phyloP scores from a whole-genome alignment of 805 yeast species.

The Candida endomychidarum region DNA sequence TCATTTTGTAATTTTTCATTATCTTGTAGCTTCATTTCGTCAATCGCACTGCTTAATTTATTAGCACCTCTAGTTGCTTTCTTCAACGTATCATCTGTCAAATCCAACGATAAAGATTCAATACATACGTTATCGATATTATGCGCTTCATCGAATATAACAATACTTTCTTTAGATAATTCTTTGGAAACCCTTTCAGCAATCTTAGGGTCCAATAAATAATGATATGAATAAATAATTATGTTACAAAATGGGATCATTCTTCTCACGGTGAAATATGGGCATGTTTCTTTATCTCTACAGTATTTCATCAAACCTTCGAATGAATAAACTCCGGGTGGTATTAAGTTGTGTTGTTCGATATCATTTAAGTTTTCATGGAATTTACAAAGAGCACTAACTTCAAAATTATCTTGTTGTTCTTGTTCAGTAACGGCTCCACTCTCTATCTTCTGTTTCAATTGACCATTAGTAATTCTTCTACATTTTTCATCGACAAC shows the following conservation, averaged over 20 bases:
- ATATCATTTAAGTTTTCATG: slow-evolving; percentile 87
- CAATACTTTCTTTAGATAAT: slow-evolving; percentile 86
- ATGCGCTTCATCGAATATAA: slow-evolving; percentile 98
- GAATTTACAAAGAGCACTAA: slow-evolving; percentile 62
- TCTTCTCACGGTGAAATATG: slow-evolving; percentile 95
- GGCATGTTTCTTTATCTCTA: slow-evolving; percentile 79
- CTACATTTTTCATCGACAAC: slow-evolving; percentile 97
- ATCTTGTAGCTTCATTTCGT: slow-evolving; percentile 78
- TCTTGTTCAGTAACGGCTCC: slow-evolving; percentile 52
- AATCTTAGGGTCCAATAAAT: slow-evolving; percentile 93
- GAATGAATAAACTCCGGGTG: slow-evolving; percentile 92
- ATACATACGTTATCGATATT: slow-evolving; percentile 98
- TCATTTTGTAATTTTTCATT: slow-evolving; percentile 84
- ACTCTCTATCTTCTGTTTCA: slow-evolving; percentile 61
- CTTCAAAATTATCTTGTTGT: slow-evolving; percentile 42
- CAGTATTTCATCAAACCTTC: slow-evolving; percentile 80
- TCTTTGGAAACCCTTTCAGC: slow-evolving; percentile 94
- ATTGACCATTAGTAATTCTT: slow-evolving; percentile 88
- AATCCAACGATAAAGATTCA: slow-evolving; percentile 86
- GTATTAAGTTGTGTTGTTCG: slow-evolving; percentile 87
- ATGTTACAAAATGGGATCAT: slow-evolving; percentile 95
- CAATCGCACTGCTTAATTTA: slow-evolving; percentile 76
- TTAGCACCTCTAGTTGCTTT: slow-evolving; percentile 86
- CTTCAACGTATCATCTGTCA: slow-evolving; percentile 86
- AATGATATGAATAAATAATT: slow-evolving; percentile 94